Evolutionary conservation across 2,329 filamentous ascomycete genomes (phyloP).

Genomic region (Diaporthe citrichinensis): DNA sequence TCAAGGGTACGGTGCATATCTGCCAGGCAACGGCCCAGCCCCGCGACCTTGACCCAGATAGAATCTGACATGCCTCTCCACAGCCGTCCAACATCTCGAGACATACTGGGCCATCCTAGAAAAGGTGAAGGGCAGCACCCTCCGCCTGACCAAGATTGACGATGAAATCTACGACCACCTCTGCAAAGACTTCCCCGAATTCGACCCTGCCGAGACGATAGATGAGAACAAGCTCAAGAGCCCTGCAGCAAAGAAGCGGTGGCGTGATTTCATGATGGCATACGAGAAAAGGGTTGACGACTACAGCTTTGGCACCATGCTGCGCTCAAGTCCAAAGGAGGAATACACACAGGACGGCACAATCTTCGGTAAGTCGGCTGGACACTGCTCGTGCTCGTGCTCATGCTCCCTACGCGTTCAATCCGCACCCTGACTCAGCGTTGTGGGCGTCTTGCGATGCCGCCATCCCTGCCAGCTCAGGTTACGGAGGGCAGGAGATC

Average conservation of each 20-base stretch:
- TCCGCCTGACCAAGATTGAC: conserved; percentile 94
- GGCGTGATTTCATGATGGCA: conserved; percentile 92
- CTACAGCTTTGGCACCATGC: conserved; percentile 97
- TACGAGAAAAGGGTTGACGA: conserved; percentile 98
- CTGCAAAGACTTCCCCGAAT: conserved; percentile 89
- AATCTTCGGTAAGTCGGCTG: conserved; percentile 81
- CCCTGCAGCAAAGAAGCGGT: conserved; percentile 92
- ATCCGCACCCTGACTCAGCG: conserved; percentile 48
- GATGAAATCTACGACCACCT: conserved; percentile 96
- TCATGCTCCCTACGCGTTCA: conserved; percentile 57
- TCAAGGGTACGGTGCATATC: conserved; percentile 76
- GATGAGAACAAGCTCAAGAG: conserved; percentile 98
- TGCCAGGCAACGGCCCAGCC: background rate
- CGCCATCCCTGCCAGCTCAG: background rate
- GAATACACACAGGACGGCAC: conserved; percentile 93
- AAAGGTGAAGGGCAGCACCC: conserved; percentile 86
- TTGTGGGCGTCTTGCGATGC: conserved; percentile 54
- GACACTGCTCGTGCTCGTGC: conserved; percentile 35
- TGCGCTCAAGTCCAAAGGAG: conserved; percentile 81
- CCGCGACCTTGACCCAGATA: background rate
- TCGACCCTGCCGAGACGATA: conserved; percentile 84
- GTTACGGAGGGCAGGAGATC: no score
- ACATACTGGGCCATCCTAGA: conserved; percentile 98
- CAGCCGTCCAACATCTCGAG: conserved; percentile 91
- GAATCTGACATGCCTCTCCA: background rate